Base-by-base conservation (phyloP, 768 basidiomycete species). In the Xerocomellus intermedius region DNA sequence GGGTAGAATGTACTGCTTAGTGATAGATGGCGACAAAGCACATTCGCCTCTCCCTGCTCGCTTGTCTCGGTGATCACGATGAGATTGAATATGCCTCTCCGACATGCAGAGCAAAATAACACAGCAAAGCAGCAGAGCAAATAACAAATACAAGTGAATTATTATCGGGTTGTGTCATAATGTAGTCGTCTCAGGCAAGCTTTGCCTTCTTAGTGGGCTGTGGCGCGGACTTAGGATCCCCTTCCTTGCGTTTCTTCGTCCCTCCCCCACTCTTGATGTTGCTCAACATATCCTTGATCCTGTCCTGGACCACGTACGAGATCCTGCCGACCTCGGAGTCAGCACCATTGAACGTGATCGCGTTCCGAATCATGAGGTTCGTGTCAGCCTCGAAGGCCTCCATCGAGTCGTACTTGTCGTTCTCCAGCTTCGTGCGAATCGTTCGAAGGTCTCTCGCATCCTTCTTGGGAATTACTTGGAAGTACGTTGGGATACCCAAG, bases 301-400 rank as follows among this genome's bases (percentile, higher is more conserved):
- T 82, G 48, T 79, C 75, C 43, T 75, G 75, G 45, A 86, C 65
- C 30, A 68, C 63, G n/a, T 73, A 63, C 8, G 89, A 81, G 37
- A 87, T 73, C 41, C 74, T 66, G 16, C 87, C 91, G n/a, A 92
- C 89, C 54, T 91, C 87, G 3, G 89, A 90, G 42, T 87, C 85
- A 2, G 75, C 75, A 0, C 89, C 89, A 61, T 98, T 98, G 79
- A 97, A 98, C 50, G 79, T 82, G 69, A 89, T 81, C 16, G 95
- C 92, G 66, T 98, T 98, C 56, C 82, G 74, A 55, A 92, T 72
- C 94, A 98, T 96, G 41, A 95, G 79, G 42, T 87, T 82, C 50
- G 95, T 73, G 67, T 98, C 96, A 2, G 85, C 87, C 66, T 91
- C 88, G 64, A 96, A 86, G 3, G 83, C 84, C 43, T 90, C 88